Evolutionary conservation across 1,284 basidiomycete species (phyloP).

Genomic region (Meira nashicola): DNA sequence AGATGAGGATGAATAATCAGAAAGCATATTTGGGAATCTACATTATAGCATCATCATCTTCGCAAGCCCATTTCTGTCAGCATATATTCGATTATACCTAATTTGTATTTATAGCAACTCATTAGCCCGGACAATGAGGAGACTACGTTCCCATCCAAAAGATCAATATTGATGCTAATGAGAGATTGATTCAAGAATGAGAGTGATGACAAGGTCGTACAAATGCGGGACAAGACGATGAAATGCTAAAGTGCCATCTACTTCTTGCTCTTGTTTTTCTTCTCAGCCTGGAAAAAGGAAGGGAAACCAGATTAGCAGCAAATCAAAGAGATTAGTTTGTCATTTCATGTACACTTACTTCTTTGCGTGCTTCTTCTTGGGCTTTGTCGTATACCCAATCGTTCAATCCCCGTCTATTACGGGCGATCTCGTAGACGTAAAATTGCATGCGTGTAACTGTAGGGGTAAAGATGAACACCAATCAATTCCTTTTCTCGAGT

Average conservation of each 20-base stretch:
- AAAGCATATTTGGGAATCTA: no score
- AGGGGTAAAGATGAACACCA: constrained; percentile 16
- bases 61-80: no score
- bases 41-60: no score
- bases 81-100: no score
- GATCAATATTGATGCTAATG: no score
- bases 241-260: neutral
- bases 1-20: constrained; percentile 48
- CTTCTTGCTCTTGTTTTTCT: constrained; percentile 37
- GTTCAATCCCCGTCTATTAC: constrained; percentile 87
- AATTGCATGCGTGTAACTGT: constrained; percentile 64
- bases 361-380: constrained; percentile 30
- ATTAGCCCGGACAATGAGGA: no score
- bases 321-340: no score
- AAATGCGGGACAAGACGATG: no score
- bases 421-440: constrained; percentile 88
- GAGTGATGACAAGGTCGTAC: no score
- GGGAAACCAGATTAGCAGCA: neutral
- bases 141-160: no score
- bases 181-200: no score
- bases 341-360: constrained; percentile 9
- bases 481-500: neutral
- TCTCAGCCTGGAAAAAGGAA: constrained; percentile 24
- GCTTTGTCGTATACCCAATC: constrained; percentile 62
- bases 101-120: no score